Evolutionary conservation across 306 rosid species (phyloP), one percentile per base, ranked within the genome.

Genomic region (Vigna angularis): DNA sequence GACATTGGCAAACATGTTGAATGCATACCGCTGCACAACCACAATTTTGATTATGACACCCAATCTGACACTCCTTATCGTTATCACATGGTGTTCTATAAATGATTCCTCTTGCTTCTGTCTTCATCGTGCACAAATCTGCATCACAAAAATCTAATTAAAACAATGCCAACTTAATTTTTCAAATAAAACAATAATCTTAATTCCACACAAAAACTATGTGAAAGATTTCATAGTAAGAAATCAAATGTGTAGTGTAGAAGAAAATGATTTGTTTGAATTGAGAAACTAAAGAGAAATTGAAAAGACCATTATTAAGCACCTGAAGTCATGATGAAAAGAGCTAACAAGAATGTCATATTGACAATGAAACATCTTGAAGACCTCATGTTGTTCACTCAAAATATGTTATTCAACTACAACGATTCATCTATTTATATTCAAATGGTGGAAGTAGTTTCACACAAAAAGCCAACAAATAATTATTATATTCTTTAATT

Each of bases 101-200:
- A 30, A 61, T 62, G 42, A 45, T 45, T 62, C 67, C 45, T 5
- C 67, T 62, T 62, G 67, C 67, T 62, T 62, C 45, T 32, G 67
- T 2, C 36, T 32, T 32, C 22, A 62, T 32, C 45, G 32, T 15
- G 24, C 22, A 32, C 13, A 32, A 7, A 32, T 62, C 67, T 62
- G 8, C 44, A 62, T 34, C 6, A 6, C 7, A 34, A 34, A 34
- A 50, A 2, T 50, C 7, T 4, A 4, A 6, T 34, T 34, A 34
- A 5, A 34, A 34, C 1, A 34, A 34, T 34, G 34, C 5, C 34
- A 34, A 34, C 7, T 34, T 0, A 34, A 0, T 0, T 34, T 5
- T 34, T 34, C 7, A 34, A 5, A 5, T 34, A 5, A 34, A 34
- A 30, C 34, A 30, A 0, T 30, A 30, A 34, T 6, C 7, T 0